Conservation (phyloP, 257 asterid genomes). For the Hygrophila difformis region DNA sequence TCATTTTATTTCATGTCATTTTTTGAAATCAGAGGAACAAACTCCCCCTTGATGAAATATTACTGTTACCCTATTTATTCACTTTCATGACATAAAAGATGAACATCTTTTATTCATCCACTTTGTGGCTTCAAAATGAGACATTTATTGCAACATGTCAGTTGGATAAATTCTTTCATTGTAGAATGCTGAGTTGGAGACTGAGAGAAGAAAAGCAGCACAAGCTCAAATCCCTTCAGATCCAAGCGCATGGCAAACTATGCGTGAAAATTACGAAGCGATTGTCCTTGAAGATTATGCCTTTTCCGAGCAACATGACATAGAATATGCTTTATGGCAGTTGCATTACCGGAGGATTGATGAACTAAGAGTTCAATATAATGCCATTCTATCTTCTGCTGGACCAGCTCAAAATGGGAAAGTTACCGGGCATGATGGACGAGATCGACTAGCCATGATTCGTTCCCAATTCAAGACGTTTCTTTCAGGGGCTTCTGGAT, state of each 20-base stretch:
- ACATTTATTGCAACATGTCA: neutral
- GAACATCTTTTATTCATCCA: neutral
- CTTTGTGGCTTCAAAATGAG: constrained; percentile 2
- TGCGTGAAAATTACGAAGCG: constrained; percentile 92
- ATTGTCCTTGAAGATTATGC: constrained; percentile 83
- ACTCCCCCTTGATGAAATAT: no score
- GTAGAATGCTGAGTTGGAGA: constrained; percentile 85
- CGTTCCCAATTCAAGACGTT: constrained; percentile 82
- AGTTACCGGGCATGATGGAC: constrained; percentile 49
- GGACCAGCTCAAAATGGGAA: constrained; percentile 68
- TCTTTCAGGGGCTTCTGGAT: constrained; percentile 91
- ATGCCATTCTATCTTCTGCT: constrained; percentile 52
- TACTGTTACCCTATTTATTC: no score
- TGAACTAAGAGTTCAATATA: constrained; percentile 70
- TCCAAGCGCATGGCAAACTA: constrained; percentile 87
- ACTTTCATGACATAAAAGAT: neutral
- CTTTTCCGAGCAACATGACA: constrained; percentile 77
- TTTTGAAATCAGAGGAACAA: neutral
- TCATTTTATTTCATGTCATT: neutral
- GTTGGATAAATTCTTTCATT: neutral
- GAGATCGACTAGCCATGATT: constrained; percentile 65
- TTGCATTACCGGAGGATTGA: constrained; percentile 86
- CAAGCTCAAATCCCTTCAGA: constrained; percentile 86
- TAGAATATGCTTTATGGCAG: constrained; percentile 91
- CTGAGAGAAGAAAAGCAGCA: constrained; percentile 67